Conservation (phyloP, 176 grass and related monocot genomes). For the Alloteropsis semialata region DNA sequence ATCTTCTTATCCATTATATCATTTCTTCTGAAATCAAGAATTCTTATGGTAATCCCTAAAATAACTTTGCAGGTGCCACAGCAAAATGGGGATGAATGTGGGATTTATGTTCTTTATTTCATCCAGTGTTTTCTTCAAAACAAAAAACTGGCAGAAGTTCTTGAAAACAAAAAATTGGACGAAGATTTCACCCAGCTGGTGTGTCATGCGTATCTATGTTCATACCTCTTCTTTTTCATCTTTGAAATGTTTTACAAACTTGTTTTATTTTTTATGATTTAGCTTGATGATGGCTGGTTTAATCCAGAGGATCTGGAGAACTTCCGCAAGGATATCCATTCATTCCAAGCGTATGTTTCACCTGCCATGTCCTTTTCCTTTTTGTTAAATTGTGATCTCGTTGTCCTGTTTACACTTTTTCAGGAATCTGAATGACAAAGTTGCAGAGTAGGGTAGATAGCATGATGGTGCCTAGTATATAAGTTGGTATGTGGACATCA, state of each 20-base stretch:
- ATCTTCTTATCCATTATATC: conserved; percentile 14
- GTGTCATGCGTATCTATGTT: conserved; percentile 21
- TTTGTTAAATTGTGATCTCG: conserved; percentile 15
- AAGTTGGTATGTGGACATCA: not conserved
- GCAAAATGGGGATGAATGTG: conserved; percentile 85
- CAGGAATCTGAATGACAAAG: conserved; percentile 27
- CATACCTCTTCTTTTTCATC: not conserved
- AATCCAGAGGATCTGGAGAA: conserved; percentile 57
- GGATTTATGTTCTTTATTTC: conserved; percentile 87
- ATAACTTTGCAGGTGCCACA: conserved; percentile 71
- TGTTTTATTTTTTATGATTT: conserved; percentile 10
- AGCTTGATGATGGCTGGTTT: conserved; percentile 66
- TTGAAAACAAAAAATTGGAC: conserved; percentile 45
- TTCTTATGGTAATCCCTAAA: not conserved
- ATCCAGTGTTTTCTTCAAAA: conserved; percentile 60
- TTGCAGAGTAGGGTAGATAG: conserved; percentile 15
- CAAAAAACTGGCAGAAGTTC: conserved; percentile 42
- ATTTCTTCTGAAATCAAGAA: not conserved
- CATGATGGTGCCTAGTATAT: conserved; percentile 10
- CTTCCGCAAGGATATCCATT: conserved; percentile 56
- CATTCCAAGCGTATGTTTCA: conserved; percentile 48
- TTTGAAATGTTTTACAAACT: conserved; percentile 11
- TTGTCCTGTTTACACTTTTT: not conserved
- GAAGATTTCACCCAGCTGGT: conserved; percentile 57
- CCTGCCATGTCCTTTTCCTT: not conserved